Percentiles rank a stretch among this genome's conserved stretches.
Conservation (phyloP, 106 monocot species). For the Gastrodia elata region DNA sequence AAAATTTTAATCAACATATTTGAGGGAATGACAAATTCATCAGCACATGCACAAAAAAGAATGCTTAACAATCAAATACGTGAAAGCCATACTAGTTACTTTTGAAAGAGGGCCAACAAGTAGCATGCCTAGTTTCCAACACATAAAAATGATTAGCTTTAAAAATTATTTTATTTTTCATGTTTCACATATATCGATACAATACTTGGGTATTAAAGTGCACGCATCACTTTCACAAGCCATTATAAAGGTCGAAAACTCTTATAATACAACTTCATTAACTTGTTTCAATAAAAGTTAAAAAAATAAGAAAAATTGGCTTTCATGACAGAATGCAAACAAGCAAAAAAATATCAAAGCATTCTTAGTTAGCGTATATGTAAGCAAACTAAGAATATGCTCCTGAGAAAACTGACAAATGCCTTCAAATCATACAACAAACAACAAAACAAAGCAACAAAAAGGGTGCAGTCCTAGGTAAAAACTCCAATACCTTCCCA, state of each 20-base stretch:
- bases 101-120: neutral
- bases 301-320: neutral
- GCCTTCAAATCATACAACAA: too few relatives aligned
- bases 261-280: neutral
- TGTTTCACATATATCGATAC: neutral
- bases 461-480: too few relatives aligned
- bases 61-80: neutral
- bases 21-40: neutral
- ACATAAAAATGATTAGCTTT: too few relatives aligned
- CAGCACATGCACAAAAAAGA: neutral
- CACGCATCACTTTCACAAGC: neutral
- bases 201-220: neutral
- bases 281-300: neutral
- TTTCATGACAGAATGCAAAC: neutral
- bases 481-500: too few relatives aligned
- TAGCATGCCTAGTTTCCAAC: neutral
- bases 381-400: too few relatives aligned
- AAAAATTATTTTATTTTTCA: neutral
- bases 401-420: too few relatives aligned
- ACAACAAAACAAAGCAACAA: too few relatives aligned
- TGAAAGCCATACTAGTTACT: neutral
- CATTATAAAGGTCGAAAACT: neutral
- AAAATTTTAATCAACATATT: slow-evolving; percentile 4
- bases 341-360: neutral
- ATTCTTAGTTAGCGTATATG: too few relatives aligned